Base-by-base conservation (phyloP, 306 rosid genomes). In the Dalbergia oliveri region DNA sequence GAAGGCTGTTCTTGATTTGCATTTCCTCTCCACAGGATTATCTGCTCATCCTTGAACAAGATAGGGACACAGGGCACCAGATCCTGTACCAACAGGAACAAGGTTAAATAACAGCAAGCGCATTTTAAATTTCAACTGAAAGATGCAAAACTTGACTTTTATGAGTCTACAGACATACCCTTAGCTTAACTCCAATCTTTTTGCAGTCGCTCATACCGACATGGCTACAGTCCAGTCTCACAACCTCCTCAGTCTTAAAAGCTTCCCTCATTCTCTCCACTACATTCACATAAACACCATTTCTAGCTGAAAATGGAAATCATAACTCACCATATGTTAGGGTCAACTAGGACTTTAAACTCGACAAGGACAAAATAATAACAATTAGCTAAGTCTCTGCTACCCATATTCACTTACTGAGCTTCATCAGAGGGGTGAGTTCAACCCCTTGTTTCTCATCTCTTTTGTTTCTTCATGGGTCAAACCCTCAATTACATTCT, bases 11-110 rank as follows among this genome's bases (percentile, higher is more conserved):
- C 77, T 70, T 73, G 79, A 45, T 82, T 83, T 53, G 34, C 69
- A 69, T 88, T 87, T 57, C 99, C 98, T 87, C 93, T 86, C 97
- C 99, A 95, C 37, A 95, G 90, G 80, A 95, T 88, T 74, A 95
- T 88, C 87, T 93, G 99, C 83, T 89, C 97, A 53, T 91, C 94
- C 88, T 95, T 93, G 89, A 95, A 88, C 84, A 95, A 63, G 87
- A 95, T 84, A 35, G 99, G 99, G 19, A 89, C 85, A 70, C 98
- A 95, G 31, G 96, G 97, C 33, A 88, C 97, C 54, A 93, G 85
- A 86, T 90, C 97, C 99, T 94, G 86, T 76, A 81, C 1, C 58
- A 6, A 66, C 11, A 71, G 10, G 35, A 47, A 78, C n/a, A 43
- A 35, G 0, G 18, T 76, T 80, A 65, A 68, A 63, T 39, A 58